phyloP scores from a whole-genome alignment of 2,329 filamentous ascomycete species.

The Pezicula rhizophila region DNA sequence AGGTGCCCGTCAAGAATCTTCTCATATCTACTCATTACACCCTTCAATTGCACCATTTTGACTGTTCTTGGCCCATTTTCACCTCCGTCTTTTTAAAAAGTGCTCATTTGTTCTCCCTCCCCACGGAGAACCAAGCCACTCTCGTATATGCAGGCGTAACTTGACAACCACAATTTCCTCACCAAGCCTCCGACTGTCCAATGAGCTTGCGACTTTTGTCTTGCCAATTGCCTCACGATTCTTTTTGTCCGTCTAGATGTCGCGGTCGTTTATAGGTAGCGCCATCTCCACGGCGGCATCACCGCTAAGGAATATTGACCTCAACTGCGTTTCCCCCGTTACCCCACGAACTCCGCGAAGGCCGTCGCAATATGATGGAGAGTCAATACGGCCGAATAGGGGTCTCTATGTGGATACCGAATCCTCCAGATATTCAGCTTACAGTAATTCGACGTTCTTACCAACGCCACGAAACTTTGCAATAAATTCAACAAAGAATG shows the following conservation, averaged over 20 bases:
- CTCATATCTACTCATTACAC: slow-evolving; percentile 19
- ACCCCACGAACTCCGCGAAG: slow-evolving; percentile 22
- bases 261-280: slow-evolving; percentile 13
- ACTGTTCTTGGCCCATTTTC: slow-evolving; percentile 3
- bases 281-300: slow-evolving; percentile 23
- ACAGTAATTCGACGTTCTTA: slow-evolving; percentile 19
- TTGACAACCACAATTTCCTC: not conserved
- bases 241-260: not conserved
- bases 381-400: not conserved
- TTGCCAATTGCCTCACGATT: slow-evolving; percentile 3
- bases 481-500: slow-evolving; percentile 5
- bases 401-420: slow-evolving; percentile 10
- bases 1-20: slow-evolving; percentile 12
- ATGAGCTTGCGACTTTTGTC: slow-evolving; percentile 6
- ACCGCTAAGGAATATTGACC: slow-evolving; percentile 26
- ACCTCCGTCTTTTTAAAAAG: slow-evolving; percentile 5
- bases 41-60: slow-evolving; percentile 8
- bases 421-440: slow-evolving; percentile 5
- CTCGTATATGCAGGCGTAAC: not conserved
- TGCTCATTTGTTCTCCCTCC: slow-evolving; percentile 6
- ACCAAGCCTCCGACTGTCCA: slow-evolving; percentile 4
- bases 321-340: slow-evolving; percentile 28
- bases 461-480: slow-evolving; percentile 18
- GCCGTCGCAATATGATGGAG: slow-evolving; percentile 1
- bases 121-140: not conserved